These are phyloP conservation scores for Turritis glabra DNA, from an alignment of 345 rosid genomes.

Conservation along the genomic window DNA sequence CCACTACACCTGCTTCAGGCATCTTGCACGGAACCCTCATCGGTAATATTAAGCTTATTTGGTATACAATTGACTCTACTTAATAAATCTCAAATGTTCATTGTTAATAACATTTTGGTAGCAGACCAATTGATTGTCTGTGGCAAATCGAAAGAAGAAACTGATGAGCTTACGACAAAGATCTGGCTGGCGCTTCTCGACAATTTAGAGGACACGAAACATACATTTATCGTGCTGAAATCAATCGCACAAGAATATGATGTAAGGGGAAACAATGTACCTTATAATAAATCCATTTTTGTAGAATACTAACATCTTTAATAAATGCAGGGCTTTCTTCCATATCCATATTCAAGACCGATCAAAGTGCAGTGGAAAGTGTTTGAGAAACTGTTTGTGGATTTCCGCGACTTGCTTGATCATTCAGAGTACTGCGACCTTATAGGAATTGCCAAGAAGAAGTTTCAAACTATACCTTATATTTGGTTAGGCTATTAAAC, in stretches of 20 bases:
- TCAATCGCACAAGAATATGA: conserved; percentile 72
- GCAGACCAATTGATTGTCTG: conserved; percentile 86
- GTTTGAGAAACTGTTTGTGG: conserved; percentile 82
- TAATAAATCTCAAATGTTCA: neutral
- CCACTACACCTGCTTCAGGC: conserved; percentile 59
- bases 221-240: conserved; percentile 69
- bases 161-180: conserved; percentile 75
- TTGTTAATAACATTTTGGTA: conserved; percentile 19
- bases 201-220: conserved; percentile 77
- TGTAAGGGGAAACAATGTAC: conserved; percentile 44
- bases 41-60: conserved; percentile 46
- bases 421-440: conserved; percentile 65
- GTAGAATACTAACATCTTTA: neutral
- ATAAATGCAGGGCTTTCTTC: conserved; percentile 66
- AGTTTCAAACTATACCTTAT: conserved; percentile 75
- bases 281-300: neutral
- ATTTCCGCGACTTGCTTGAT: conserved; percentile 75
- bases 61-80: neutral
- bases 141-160: conserved; percentile 68
- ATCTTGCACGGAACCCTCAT: conserved; percentile 82
- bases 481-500: conserved; percentile 73
- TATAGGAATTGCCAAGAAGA: conserved; percentile 68
- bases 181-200: conserved; percentile 87
- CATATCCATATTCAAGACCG: conserved; percentile 77
- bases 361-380: conserved; percentile 71